Evolutionary conservation across 2,329 filamentous ascomycete genomes (phyloP).

Genomic region (Clarireedia monteithiana): DNA sequence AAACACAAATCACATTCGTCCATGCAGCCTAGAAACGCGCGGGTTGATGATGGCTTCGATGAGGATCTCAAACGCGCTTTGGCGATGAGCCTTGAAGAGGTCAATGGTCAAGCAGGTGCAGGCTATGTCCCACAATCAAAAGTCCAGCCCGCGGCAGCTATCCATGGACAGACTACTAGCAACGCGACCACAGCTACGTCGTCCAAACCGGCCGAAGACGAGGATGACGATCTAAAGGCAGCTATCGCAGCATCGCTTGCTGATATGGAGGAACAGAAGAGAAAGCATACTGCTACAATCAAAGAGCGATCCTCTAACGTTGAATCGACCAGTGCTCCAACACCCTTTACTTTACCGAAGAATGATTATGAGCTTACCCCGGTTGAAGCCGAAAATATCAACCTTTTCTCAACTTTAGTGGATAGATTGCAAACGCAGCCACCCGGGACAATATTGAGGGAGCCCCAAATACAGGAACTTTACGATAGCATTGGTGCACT

Average conservation of each 20-base stretch:
- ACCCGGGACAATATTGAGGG: conserved; percentile 88
- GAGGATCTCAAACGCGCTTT: conserved; percentile 89
- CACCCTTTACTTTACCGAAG: conserved; percentile 60
- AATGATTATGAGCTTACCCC: conserved; percentile 92
- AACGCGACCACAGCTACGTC: conserved; percentile 30
- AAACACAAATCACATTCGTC: conserved; percentile 57
- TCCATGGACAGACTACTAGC: conserved; percentile 12
- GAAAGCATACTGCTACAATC: conserved; percentile 74
- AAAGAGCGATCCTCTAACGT: conserved; percentile 65
- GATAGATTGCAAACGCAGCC: conserved; percentile 92
- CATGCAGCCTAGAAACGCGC: conserved; percentile 86
- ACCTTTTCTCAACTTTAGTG: conserved; percentile 87
- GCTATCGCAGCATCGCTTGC: conserved; percentile 91
- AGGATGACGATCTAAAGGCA: conserved; percentile 87
- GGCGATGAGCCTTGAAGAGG: conserved; percentile 95
- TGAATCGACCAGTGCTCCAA: conserved; percentile 38
- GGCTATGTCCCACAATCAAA: conserved; percentile 65
- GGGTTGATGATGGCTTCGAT: conserved; percentile 86
- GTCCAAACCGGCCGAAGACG: conserved; percentile 60
- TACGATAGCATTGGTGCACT: conserved; percentile 96
- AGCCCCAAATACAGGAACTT: conserved; percentile 95
- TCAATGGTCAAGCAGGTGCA: conserved; percentile 60
- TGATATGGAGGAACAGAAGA: conserved; percentile 98
- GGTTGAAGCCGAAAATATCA: conserved; percentile 95
- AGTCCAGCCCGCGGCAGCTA: conserved; percentile 29